phyloP scores from a whole-genome alignment of 2,329 filamentous ascomycete genomes.

The Aspergillus pseudonomiae region DNA sequence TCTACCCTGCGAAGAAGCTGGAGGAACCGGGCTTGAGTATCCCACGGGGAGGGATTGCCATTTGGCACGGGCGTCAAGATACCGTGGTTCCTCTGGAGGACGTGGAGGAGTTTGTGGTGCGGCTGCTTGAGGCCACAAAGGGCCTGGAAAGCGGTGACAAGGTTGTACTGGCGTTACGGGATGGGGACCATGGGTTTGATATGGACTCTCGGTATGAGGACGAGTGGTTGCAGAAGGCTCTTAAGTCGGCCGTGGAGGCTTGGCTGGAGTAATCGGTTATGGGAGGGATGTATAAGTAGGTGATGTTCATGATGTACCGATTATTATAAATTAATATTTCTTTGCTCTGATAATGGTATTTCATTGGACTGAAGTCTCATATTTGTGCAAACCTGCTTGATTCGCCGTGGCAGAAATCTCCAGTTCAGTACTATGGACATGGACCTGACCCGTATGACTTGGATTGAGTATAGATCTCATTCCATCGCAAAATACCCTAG shows the following conservation, averaged over 20 bases:
- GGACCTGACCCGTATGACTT: too few species aligned
- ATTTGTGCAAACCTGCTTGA: too few species aligned
- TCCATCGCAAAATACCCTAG: too few species aligned
- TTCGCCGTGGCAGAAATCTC: too few species aligned
- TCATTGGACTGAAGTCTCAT: too few species aligned
- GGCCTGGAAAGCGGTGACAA: constrained; percentile 25
- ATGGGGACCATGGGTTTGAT: constrained; percentile 45
- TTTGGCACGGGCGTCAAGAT: constrained; percentile 42
- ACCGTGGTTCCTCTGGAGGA: constrained; percentile 32
- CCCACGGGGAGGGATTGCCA: constrained; percentile 33
- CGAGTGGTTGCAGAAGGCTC: constrained; percentile 33
- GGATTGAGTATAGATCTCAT: too few species aligned
- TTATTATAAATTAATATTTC: too few species aligned
- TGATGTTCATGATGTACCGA: fast-evolving
- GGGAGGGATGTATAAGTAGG: background rate
- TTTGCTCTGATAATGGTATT: too few species aligned
- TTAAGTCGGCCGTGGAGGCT: constrained; percentile 26
- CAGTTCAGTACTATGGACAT: too few species aligned
- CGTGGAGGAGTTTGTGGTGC: constrained; percentile 31
- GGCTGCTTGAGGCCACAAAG: constrained; percentile 26
- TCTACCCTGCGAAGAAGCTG: constrained; percentile 35
- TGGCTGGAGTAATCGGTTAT: constrained; percentile 28
- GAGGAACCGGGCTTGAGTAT: constrained; percentile 27
- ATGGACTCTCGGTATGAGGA: constrained; percentile 22
- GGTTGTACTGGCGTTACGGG: constrained; percentile 29